Base-by-base conservation (phyloP, 2,329 filamentous ascomycete species). In the Colletotrichum sp. region DNA sequence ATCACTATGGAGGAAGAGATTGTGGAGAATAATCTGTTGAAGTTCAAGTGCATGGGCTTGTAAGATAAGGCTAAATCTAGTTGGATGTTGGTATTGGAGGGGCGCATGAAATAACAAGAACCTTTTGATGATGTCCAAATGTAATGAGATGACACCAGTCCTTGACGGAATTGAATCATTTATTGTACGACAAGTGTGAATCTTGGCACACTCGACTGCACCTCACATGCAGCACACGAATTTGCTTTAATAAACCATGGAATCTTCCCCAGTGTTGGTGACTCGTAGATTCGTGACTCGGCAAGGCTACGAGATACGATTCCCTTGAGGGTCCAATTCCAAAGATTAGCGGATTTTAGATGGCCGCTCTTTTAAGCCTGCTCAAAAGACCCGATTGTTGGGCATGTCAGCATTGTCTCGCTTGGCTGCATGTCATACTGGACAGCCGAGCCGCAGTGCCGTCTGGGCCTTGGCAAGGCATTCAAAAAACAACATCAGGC, bases 1-100 rank as follows among this genome's bases (percentile, higher is more conserved):
- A 7, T 78, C 0, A 55, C 4, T 0, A 78, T 78, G 76, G 71
- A 78, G 32, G 64, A 69, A 5, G 64, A 70, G 21, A 30, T 78
- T 0, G 57, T 77, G 1, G 74, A 68, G 16, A 67, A 57, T 21
- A 74, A 77, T 7, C 10, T 78, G 0, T 30, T 78, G 7, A 78
- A 78, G 12, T 78, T 78, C n/a, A 69, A 74, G 52, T 78, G 76
- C 7, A 66, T 34, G 2, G 76, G 76, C 2, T 18, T 77, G n/a
- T 76, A 69, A 30, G 18, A 24, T 1, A 7, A 24, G 7, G 55
- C 24, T 13, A 3, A 59, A 0, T 30, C 3, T 3, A 30, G 1
- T 24, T n/a, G 16, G 7, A 6, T 26, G 4, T 9, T 59, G 10
- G 9, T 1, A 13, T 21, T 48, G 0, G n/a, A 21, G 9, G 43